Evolutionary conservation across 2,329 filamentous ascomycete species (phyloP), one percentile per base, ranked within the genome.

Genomic region (Sphaerulina musiva): DNA sequence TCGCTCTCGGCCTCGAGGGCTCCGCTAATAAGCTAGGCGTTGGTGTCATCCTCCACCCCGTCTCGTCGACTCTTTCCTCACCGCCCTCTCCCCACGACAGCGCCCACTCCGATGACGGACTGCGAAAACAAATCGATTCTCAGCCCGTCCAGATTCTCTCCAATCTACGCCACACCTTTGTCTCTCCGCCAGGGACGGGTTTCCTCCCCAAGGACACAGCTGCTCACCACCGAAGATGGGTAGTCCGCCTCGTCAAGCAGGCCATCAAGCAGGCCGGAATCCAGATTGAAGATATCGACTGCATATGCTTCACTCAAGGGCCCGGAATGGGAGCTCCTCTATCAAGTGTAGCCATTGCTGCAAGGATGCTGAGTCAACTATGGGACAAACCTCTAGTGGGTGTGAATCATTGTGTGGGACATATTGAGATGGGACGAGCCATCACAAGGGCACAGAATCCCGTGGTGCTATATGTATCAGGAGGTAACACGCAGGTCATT

Each of bases 11-110:
- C 20, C 79, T 89, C 69, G 93, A 98, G 77, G 92, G 93, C 71
- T 95, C 89, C 54, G 93, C 93, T 73, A 98, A 98, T 79, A 98
- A 98, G 74, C 83, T 98, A 49, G 93, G 92, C 62, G 86, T 97
- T 55, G 93, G 93, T 67, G 78, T 98, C 55, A 95, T 98, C 70
- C 81, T 83, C 23, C 93, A 97, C 76, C 78, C 83, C 3, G 65
- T 74, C 58, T 46, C 48, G 7, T 67, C 74, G 7, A 68, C 40
- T 55, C 10, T 43, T 29, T 53, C 53, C 32, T 51, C 51, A 14
- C 66, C 66, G 23, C 61, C 59, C 9, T 68, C 64, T 40, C 66
- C 65, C 17, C 69, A 68, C 60, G 68, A 71, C 55, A 68, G 65
- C 50, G 65, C 66, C 7, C 64, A 67, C 52, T 65, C 64, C 10